phyloP scores from a whole-genome alignment of 1,139 yeast species.

The Sugiyamaella xylanicola region DNA sequence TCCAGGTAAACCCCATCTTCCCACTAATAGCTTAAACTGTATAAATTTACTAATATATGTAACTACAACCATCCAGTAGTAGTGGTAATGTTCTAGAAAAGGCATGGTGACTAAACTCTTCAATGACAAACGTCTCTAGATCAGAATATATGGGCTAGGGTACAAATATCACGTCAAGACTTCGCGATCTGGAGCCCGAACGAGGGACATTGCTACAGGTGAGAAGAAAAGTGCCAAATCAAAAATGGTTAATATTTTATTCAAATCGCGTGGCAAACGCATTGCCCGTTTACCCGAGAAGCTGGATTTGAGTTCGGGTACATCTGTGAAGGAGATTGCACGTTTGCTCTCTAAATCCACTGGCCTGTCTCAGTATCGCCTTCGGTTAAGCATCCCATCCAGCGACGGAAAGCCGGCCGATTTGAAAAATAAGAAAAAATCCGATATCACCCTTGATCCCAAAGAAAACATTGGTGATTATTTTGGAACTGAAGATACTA shows the following conservation, averaged over 20 bases:
- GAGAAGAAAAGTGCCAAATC: not conserved
- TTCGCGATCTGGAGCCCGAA: too few relatives aligned
- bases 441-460: constrained; percentile 44
- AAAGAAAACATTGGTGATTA: constrained; percentile 41
- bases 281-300: constrained; percentile 37
- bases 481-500: constrained; percentile 40
- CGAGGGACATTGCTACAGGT: not conserved
- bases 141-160: too few relatives aligned
- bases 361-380: constrained; percentile 39
- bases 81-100: too few relatives aligned
- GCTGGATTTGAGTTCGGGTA: constrained; percentile 35
- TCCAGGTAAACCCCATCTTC: not conserved
- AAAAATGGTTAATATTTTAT: constrained; percentile 33
- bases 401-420: constrained; percentile 35
- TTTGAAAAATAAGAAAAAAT: constrained; percentile 38
- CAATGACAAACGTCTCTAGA: too few relatives aligned
- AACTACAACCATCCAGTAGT: too few relatives aligned
- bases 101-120: too few relatives aligned
- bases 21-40: too few relatives aligned
- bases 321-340: constrained; percentile 34
- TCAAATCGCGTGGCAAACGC: constrained; percentile 34
- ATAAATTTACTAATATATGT: too few relatives aligned
- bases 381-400: constrained; percentile 41
- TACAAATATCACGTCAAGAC: too few relatives aligned
- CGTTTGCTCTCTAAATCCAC: constrained; percentile 36